Evolutionary conservation across 169 alveolate genomes (phyloP).

Genomic region (Cryptosporidium canis): DNA sequence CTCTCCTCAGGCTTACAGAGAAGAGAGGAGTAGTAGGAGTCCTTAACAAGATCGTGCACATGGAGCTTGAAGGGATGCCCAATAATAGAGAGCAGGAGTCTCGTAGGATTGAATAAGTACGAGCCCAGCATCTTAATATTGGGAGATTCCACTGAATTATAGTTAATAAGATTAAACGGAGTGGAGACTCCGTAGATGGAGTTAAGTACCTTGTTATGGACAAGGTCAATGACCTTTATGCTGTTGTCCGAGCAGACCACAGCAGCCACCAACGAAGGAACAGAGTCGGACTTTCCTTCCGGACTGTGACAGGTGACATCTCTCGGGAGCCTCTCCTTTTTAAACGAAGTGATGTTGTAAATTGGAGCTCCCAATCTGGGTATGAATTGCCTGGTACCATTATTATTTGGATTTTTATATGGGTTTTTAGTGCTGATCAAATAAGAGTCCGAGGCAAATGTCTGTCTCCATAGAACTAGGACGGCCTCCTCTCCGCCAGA

Average conservation of each 20-base stretch:
- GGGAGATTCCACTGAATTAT: neutral
- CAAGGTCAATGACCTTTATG: conserved; percentile 34
- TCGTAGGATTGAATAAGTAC: neutral
- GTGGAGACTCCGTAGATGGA: conserved; percentile 38
- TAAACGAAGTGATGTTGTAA: conserved; percentile 24
- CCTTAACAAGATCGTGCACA: conserved; percentile 45
- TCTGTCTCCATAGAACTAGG: conserved; percentile 56
- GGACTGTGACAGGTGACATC: neutral
- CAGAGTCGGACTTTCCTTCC: neutral
- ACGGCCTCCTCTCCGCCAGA: conserved; percentile 73
- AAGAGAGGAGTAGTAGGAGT: neutral
- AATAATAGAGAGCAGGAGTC: conserved; percentile 22
- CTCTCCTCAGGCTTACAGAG: conserved; percentile 37
- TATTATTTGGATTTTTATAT: neutral
- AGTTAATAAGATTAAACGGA: conserved; percentile 13
- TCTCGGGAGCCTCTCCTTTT: neutral
- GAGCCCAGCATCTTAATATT: neutral
- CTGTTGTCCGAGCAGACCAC: conserved; percentile 58
- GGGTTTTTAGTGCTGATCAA: neutral
- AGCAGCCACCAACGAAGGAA: conserved; percentile 5
- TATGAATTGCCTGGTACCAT: conserved; percentile 55
- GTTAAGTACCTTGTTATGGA: conserved; percentile 32
- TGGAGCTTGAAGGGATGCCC: conserved; percentile 53
- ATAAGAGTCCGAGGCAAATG: conserved; percentile 25
- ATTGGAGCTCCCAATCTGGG: conserved; percentile 72